phyloP scores from a whole-genome alignment of 2,329 filamentous ascomycete species.

The Penicillium sclerotigenum region DNA sequence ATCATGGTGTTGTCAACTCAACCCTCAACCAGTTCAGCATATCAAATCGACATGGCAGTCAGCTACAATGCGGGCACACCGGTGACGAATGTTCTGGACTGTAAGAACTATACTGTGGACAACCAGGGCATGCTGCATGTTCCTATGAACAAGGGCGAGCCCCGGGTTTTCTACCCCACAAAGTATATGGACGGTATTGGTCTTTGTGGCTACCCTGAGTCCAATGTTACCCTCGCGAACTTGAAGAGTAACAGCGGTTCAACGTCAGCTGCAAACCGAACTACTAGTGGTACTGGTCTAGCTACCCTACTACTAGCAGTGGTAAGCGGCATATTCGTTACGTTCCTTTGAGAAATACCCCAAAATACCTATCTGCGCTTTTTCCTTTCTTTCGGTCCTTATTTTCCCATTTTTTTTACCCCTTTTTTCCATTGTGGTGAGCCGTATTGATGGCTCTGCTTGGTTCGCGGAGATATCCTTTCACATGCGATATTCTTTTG shows the following conservation, averaged over 20 bases:
- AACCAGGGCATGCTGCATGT: slow-evolving; percentile 24
- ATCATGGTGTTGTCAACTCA: slow-evolving; percentile 47
- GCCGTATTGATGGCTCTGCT: neutral
- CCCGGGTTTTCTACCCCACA: slow-evolving; percentile 31
- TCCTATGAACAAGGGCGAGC: slow-evolving; percentile 31
- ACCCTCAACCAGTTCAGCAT: slow-evolving; percentile 31
- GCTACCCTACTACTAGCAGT: neutral
- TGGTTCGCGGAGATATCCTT: slow-evolving; percentile 9
- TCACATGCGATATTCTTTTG: neutral
- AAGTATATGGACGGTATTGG: slow-evolving; percentile 31
- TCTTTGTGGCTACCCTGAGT: slow-evolving; percentile 25
- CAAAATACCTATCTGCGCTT: neutral
- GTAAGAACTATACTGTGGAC: slow-evolving; percentile 27
- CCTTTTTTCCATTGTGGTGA: neutral
- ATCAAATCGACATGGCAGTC: slow-evolving; percentile 30
- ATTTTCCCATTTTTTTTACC: neutral
- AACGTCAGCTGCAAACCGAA: neutral
- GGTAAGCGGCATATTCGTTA: neutral
- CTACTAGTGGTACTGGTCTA: neutral
- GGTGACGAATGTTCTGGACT: slow-evolving; percentile 31
- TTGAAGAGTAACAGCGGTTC: slow-evolving; percentile 1
- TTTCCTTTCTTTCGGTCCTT: neutral
- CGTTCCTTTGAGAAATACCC: neutral
- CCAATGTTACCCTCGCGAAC: slow-evolving; percentile 6
- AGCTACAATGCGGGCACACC: slow-evolving; percentile 24